Evolutionary conservation across 805 yeast species (phyloP), one percentile per base, ranked within the genome.

Genomic region (Ogataea nakhonphanomensis): DNA sequence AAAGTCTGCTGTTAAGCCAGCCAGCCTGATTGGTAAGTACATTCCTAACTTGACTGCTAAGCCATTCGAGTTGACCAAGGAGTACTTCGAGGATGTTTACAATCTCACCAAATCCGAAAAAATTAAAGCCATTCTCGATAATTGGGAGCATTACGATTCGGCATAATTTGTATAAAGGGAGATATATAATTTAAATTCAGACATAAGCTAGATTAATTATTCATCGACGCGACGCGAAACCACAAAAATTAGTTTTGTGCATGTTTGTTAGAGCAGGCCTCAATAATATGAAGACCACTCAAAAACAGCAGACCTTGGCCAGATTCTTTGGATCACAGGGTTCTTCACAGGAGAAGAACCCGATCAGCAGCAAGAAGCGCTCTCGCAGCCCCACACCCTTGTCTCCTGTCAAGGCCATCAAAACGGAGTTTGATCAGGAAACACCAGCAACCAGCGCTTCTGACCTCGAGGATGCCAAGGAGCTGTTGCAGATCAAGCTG

Each of bases 41-140:
- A 90, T 93, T 75, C 99, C 99, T 52, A 93, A 93, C 74, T 79
- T 93, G 75, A 95, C 99, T 51, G 99, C 99, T 49, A 87, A 80
- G 71, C 99, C 99, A 55, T 93, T 93, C 65, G 81, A 84, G 69
- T 83, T 93, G 55, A 84, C 98, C 30, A 93, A 88, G 73, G 98
- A 90, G 66, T 93, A 93, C 73, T 93, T 93, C 74, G 84, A 95
- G 73, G 95, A 87, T 56, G 99, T 93, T 39, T 93, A 91, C 64
- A 78, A 81, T 44, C 77, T 93, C 65, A 93, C 99, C 36, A 81
- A 84, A 30, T 85, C 95, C 36, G 95, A 87, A 39, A 88, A 86
- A 76, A 85, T 95, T 63, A 88, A 88, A 73, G 72, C 76, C 36
- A 85, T 93, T 55, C 70, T 93, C 51, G 97, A 93, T 50, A 88